Base-by-base conservation (phyloP, 805 yeast genomes). In the Danielozyma ontarioensis region DNA sequence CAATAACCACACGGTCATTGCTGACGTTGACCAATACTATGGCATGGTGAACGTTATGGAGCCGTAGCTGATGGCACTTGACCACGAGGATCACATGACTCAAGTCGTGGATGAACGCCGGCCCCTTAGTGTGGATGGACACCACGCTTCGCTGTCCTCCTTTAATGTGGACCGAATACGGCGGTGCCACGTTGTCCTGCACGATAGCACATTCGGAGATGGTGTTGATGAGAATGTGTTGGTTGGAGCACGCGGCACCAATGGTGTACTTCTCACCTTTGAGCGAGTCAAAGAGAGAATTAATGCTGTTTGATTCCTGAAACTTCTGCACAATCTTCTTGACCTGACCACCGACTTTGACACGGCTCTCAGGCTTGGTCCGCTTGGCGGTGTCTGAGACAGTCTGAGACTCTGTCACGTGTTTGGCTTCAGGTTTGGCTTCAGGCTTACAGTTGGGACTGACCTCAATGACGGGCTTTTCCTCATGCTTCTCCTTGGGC, bases 41-140 rank as follows among this genome's bases (percentile, higher is more conserved):
- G 25, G 44, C 40, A 6, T 35, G 17, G 15, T 27, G 19, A 23
- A 31, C 28, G 26, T 33, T 29, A 29, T 46, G 49, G 29, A 46
- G 31, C 8, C 51, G 45, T 33, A 45, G 35, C 32, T 46, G 51
- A 31, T 42, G 49, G 32, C 51, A 33, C 13, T 34, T 19, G 4
- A 40, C 27, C 13, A 45, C 16, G 24, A 46, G 35, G 13, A 39
- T 30, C 35, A 36, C 36, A n/a, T 36, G 25, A 22, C 25, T 29
- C 12, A 33, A 31, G 8, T 33, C 30, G 13, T 42, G 41, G 13
- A 45, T 13, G 15, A 43, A 34, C 3, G 41, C 29, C 2, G 50
- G 47, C 18, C 50, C 49, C 7, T 29, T 35, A 32, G 46, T 34
- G 7, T 29, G 21, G 3, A 44, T 19, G 14, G 25, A 26, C 13